Conservation (phyloP, 2,329 filamentous ascomycete species). For the Ascochyta viciae-villosae region DNA sequence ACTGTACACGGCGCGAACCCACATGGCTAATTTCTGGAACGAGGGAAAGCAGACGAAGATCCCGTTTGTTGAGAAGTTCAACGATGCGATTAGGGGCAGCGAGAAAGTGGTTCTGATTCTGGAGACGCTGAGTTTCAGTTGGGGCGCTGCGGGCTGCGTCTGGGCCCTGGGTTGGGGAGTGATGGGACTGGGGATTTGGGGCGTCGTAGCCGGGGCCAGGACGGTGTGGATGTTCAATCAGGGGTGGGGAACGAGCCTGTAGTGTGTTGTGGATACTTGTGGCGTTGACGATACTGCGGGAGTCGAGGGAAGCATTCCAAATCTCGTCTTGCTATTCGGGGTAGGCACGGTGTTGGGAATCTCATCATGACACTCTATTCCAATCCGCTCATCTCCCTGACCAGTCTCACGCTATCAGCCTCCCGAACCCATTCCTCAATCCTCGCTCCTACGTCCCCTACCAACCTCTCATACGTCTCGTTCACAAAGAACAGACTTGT, state of each 20-base stretch:
- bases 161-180: constrained; percentile 24
- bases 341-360: neutral
- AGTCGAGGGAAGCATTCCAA: too few relatives aligned
- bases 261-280: too few relatives aligned
- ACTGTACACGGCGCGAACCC: constrained; percentile 24
- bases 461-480: constrained; percentile 75
- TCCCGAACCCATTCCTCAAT: constrained; percentile 75
- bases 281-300: too few relatives aligned
- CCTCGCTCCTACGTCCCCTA: constrained; percentile 74
- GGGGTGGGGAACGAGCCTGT: constrained; percentile 8
- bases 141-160: constrained; percentile 28
- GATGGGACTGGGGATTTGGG: constrained; percentile 13
- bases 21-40: constrained; percentile 47
- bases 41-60: constrained; percentile 39
- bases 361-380: neutral
- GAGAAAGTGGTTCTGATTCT: constrained; percentile 37
- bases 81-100: constrained; percentile 45
- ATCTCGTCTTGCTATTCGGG: too few relatives aligned
- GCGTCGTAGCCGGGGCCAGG: constrained; percentile 6
- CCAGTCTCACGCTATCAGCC: constrained; percentile 53
- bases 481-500: constrained; percentile 80
- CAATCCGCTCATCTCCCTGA: constrained; percentile 34
- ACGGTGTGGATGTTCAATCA: constrained; percentile 1
- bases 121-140: constrained; percentile 27
- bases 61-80: constrained; percentile 47